Evolutionary conservation across 2,329 filamentous ascomycete genomes (phyloP).

Genomic region (Diaporthe sp.): DNA sequence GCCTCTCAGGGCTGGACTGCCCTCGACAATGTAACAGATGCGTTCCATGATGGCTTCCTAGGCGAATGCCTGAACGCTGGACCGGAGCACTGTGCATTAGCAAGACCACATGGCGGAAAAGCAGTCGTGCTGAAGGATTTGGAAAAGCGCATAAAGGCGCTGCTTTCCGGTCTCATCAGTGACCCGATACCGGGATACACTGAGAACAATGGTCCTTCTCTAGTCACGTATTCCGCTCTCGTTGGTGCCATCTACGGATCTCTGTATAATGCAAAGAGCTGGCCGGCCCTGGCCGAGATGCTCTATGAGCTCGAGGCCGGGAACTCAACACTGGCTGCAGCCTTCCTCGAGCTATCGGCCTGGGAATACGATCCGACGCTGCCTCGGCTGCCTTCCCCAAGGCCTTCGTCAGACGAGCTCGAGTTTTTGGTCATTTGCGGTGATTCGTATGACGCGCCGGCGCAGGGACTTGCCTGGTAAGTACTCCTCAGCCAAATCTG

Average conservation of each 20-base stretch:
- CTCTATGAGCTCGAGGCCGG: constrained; percentile 60
- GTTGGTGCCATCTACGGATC: constrained; percentile 56
- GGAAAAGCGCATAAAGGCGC: constrained; percentile 54
- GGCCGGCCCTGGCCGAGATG: constrained; percentile 58
- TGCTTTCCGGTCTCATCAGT: constrained; percentile 55
- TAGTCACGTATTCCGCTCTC: constrained; percentile 62
- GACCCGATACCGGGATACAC: constrained; percentile 58
- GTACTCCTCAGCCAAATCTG: not conserved
- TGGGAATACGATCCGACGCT: constrained; percentile 60
- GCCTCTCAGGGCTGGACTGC: constrained; percentile 56
- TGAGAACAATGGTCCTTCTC: constrained; percentile 55
- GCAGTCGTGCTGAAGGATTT: constrained; percentile 54
- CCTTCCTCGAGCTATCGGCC: constrained; percentile 53
- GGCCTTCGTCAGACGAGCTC: constrained; percentile 57
- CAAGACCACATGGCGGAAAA: constrained; percentile 49
- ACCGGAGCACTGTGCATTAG: constrained; percentile 60
- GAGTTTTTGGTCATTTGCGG: constrained; percentile 59
- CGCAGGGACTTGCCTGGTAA: constrained; percentile 52
- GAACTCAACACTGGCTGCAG: constrained; percentile 58
- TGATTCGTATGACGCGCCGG: constrained; percentile 60
- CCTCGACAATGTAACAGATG: constrained; percentile 64
- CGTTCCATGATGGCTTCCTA: constrained; percentile 65
- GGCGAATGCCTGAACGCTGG: constrained; percentile 65
- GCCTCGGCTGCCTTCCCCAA: constrained; percentile 48
- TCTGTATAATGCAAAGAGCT: constrained; percentile 60